Base-by-base conservation (phyloP, 2,329 filamentous ascomycete species). In the Bipolaris oryzae region DNA sequence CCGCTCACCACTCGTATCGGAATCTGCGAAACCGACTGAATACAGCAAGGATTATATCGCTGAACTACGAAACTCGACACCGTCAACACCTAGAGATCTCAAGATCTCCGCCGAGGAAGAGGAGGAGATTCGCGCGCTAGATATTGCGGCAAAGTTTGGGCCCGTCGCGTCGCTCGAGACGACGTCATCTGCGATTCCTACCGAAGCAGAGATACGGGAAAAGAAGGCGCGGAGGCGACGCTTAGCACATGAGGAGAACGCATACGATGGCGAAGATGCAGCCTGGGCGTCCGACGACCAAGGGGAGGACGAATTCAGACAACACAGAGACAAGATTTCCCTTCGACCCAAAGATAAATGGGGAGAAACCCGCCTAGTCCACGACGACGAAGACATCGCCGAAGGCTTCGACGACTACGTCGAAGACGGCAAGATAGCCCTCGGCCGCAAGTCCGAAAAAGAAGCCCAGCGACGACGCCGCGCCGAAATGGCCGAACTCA, bases 341-440 rank as follows among this genome's bases (percentile, higher is more conserved):
- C 72, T 83, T 2, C 78, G 81, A 49, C 77, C 79, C 16, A 85
- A 86, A 62, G 86, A 88, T 67, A 86, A 89, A 62, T 84, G 86
- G 33, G 84, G 71, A 3, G 79, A 92, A 59, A 90, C 89, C 5
- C 85, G 94, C 1, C 83, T 98, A 1, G 84, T 92, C 5, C 85
- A 84, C 39, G 92, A 97, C 33, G 94, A 98, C 67, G 94, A 98
- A 72, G 92, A 98, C 69, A 84, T 97, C 0, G 91, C 90, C 35
- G 95, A 98, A 77, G 93, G 92, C 0, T 98, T 96, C 66, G 94
- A 98, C 58, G 89, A 94, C 52, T 96, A 91, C 67, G 91, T 95
- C 7, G 90, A 95, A 38, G 91, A 96, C 71, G 92, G 90, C 7
- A 86, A 86, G 7, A 85, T 97, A 9, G 85, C 90, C 1, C 81